A percentile compares a stretch with the other conserved stretches of the same genome.
Evolutionary conservation across 768 basidiomycete species (phyloP).

Genomic region (Lentinula guzmanii): DNA sequence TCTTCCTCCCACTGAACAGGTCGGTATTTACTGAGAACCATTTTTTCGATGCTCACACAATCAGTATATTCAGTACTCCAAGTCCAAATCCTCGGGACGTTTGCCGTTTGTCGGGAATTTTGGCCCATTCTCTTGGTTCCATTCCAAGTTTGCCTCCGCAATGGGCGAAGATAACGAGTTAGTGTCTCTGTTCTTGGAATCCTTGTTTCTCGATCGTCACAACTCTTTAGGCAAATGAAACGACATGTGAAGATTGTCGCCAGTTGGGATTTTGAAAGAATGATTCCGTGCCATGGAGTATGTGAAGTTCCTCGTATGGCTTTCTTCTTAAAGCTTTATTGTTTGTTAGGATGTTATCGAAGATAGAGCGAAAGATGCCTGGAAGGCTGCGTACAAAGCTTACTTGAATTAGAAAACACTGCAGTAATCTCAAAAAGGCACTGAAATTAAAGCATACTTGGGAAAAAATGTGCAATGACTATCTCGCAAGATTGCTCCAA

Average conservation of each 20-base stretch:
- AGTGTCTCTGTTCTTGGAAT: slow-evolving; percentile 14
- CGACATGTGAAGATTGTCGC: slow-evolving; percentile 60
- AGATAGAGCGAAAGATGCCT: slow-evolving; percentile 40
- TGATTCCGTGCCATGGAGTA: slow-evolving; percentile 65
- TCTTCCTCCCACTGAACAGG: slow-evolving; percentile 74
- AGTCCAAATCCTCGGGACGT: slow-evolving; percentile 20
- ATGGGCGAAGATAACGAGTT: slow-evolving; percentile 32
- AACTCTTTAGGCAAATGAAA: slow-evolving; percentile 42
- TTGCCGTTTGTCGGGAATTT: slow-evolving; percentile 21
- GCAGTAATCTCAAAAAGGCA: no score
- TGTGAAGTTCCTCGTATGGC: not conserved
- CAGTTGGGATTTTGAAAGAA: slow-evolving; percentile 67
- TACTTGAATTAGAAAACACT: not conserved
- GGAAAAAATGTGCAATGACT: no score
- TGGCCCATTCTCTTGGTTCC: slow-evolving; percentile 29
- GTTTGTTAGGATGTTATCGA: slow-evolving; percentile 49
- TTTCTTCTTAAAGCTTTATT: not conserved
- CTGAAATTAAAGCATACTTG: no score
- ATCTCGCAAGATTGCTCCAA: no score
- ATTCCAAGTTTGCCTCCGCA: slow-evolving; percentile 25
- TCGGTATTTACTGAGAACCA: slow-evolving; percentile 12
- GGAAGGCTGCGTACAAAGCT: slow-evolving; percentile 26
- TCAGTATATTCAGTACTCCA: slow-evolving; percentile 28
- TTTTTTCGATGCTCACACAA: not conserved
- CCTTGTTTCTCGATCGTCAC: not conserved